Evolutionary conservation across 148 eudicot genomes (phyloP).

Genomic region (Arctostaphylos glauca): DNA sequence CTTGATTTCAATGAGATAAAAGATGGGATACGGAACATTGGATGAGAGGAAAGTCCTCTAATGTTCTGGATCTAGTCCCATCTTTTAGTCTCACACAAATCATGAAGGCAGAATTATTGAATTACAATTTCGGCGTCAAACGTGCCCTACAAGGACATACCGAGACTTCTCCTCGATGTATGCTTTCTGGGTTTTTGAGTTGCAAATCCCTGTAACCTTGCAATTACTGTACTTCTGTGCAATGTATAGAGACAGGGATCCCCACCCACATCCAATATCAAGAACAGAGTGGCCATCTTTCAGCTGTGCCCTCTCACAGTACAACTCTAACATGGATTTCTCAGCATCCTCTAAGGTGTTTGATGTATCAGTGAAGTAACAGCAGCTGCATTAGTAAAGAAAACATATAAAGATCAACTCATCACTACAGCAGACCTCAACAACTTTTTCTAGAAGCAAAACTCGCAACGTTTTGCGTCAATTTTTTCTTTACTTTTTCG

Average conservation of each 20-base stretch:
- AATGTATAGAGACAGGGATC: constrained; percentile 75
- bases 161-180: constrained; percentile 69
- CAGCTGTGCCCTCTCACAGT: constrained; percentile 75
- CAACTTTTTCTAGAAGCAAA: not conserved
- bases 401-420: constrained; percentile 18
- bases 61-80: no score
- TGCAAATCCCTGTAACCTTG: constrained; percentile 85
- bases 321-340: constrained; percentile 73
- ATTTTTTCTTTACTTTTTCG: not conserved
- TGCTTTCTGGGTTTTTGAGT: constrained; percentile 83
- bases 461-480: not conserved
- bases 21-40: no score
- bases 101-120: no score
- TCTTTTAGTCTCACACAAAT: no score
- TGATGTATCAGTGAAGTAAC: constrained; percentile 57
- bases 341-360: constrained; percentile 83
- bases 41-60: no score
- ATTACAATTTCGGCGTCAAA: no score
- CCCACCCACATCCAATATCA: constrained; percentile 99
- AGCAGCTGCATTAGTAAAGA: constrained; percentile 60
- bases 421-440: not conserved
- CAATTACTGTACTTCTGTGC: constrained; percentile 76
- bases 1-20: no score
- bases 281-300: constrained; percentile 90
- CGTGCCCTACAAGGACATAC: constrained; percentile 28